A percentile compares a stretch with the other conserved stretches of the same genome.
phyloP scores from a whole-genome alignment of 2,329 filamentous ascomycete genomes.

The Chrysosporium keratinophilum region DNA sequence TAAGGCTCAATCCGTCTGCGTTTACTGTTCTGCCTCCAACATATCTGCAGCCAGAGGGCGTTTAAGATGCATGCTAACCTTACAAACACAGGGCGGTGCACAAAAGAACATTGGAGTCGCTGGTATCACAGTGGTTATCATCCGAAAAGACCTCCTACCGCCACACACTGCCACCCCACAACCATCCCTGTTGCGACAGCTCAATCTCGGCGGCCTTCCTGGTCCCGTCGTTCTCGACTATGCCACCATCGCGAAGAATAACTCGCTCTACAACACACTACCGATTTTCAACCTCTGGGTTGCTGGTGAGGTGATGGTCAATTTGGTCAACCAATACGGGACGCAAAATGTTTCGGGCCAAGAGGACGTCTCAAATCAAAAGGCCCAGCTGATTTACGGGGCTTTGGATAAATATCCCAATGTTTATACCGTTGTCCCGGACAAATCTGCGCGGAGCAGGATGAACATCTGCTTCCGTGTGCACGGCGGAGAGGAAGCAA shows the following conservation, averaged over 20 bases:
- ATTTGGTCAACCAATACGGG: slow-evolving; percentile 55
- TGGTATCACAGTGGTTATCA: slow-evolving; percentile 74
- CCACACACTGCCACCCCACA: slow-evolving; percentile 56
- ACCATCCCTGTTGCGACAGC: slow-evolving; percentile 57
- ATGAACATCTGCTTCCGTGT: slow-evolving; percentile 96
- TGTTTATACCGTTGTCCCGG: slow-evolving; percentile 68
- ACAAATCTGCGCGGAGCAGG: slow-evolving; percentile 63
- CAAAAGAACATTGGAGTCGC: slow-evolving; percentile 89
- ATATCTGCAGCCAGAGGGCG: neutral
- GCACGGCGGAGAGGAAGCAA: slow-evolving; percentile 51
- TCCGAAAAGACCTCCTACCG: slow-evolving; percentile 70
- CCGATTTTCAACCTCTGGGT: slow-evolving; percentile 92
- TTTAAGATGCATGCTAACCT: neutral
- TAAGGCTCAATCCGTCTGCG: slow-evolving; percentile 29
- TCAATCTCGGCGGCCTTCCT: slow-evolving; percentile 57
- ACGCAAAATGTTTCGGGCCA: slow-evolving; percentile 64
- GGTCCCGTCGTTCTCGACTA: slow-evolving; percentile 69
- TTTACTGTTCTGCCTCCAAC: neutral
- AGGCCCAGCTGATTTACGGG: slow-evolving; percentile 65
- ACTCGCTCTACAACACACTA: slow-evolving; percentile 90
- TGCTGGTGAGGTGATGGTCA: slow-evolving; percentile 76
- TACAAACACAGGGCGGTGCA: slow-evolving; percentile 50
- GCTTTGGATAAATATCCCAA: slow-evolving; percentile 63
- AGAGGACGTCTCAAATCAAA: slow-evolving; percentile 60
- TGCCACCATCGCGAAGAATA: slow-evolving; percentile 78